Evolutionary conservation across 2,329 filamentous ascomycete genomes (phyloP), one percentile per base, ranked within the genome.

Genomic region (Akanthomyces muscarius): DNA sequence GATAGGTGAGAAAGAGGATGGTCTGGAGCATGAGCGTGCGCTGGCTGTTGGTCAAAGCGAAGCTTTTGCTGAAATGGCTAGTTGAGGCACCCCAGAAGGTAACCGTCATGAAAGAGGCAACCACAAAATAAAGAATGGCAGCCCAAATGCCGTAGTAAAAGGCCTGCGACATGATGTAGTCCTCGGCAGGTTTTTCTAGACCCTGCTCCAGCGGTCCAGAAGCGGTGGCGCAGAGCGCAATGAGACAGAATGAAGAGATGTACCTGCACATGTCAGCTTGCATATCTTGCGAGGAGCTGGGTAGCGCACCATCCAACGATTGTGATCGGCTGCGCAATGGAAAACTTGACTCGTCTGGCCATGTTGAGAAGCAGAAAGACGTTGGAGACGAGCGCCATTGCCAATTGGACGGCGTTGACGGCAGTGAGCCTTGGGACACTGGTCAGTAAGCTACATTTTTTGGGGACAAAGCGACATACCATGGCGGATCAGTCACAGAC

Each of bases 21-120:
- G 92, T 96, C 75, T 97, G 93, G 33, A 97, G 77, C 80, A 97
- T 97, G 25, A 97, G 78, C 0, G 91, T 97, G 11, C 93, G 85
- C 74, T 97, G 93, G 65, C 89, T 89, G 60, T 88, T 85, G 0
- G 89, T 93, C 28, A 97, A 80, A 67, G 83, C 80, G 68, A 97
- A 97, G 69, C 92, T 88, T 68, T 91, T 89, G 7, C 83, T 83
- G 69, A 96, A 97, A 68, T 91, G 89, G 1, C 80, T 80, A 0
- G 71, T 69, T 18, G 86, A 84, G 53, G 92, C 93, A 10, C 92
- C 92, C 62, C 88, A 82, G 77, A 94, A 91, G 25, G 94, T 97
- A 62, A 91, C 75, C 67, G 89, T 83, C 74, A 97, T 86, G 44
- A 96, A 81, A 52, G 89, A 85, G 0, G 90, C 89, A 60, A 90